phyloP scores from a whole-genome alignment of 2,329 filamentous ascomycete species.

The Exophiala xenobiotica region DNA sequence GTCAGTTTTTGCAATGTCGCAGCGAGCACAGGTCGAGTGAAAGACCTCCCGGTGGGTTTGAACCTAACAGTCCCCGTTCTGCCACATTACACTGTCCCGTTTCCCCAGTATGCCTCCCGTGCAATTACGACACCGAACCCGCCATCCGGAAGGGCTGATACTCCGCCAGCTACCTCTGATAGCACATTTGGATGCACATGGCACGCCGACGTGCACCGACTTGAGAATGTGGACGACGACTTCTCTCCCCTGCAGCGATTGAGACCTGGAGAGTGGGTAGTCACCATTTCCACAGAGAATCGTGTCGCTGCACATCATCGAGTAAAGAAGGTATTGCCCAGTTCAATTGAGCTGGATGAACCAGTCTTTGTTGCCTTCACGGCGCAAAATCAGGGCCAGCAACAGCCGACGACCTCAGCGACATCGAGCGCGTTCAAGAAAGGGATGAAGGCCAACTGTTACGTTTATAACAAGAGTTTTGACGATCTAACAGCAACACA shows the following conservation, averaged over 20 bases:
- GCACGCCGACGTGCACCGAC: neutral
- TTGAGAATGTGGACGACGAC: slow-evolving; percentile 1
- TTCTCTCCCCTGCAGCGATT: neutral
- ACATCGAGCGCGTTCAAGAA: neutral
- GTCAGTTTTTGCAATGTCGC: slow-evolving; percentile 76
- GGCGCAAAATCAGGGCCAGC: neutral
- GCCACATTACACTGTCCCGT: neutral
- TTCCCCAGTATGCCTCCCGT: neutral
- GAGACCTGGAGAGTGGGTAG: slow-evolving; percentile 25
- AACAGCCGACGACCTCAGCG: neutral
- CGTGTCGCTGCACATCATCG: slow-evolving; percentile 10
- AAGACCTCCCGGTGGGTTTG: slow-evolving; percentile 59
- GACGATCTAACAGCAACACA: slow-evolving; percentile 36
- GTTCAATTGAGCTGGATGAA: slow-evolving; percentile 12
- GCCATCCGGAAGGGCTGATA: neutral
- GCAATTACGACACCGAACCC: neutral
- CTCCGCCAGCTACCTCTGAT: neutral
- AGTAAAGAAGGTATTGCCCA: slow-evolving; percentile 14
- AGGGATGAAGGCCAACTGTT: slow-evolving; percentile 20
- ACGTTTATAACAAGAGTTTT: slow-evolving; percentile 41
- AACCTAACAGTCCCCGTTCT: slow-evolving; percentile 52
- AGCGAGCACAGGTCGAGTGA: slow-evolving; percentile 43
- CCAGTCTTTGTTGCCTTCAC: slow-evolving; percentile 2
- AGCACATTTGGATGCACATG: slow-evolving; percentile 3
- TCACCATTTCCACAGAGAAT: slow-evolving; percentile 2